Conservation (phyloP, 176 grass and related monocot genomes). For the Elaeis guineensis region DNA sequence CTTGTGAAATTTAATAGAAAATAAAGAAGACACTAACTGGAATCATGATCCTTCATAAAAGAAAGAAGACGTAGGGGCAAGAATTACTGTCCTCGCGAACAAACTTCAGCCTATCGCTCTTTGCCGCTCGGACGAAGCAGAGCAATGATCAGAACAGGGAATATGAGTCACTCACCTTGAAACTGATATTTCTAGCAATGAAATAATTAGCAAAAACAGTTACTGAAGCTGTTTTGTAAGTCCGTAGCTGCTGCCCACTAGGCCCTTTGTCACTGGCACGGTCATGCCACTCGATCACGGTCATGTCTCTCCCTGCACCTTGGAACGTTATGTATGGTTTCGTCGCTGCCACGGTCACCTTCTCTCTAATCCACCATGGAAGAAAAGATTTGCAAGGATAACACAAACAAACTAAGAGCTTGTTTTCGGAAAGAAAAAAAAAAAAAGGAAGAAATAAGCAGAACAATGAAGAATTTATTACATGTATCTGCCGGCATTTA, state of each 20-base stretch:
- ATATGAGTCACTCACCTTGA: slow-evolving; percentile 63
- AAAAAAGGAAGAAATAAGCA: too few relatives aligned
- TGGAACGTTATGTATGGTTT: slow-evolving; percentile 93
- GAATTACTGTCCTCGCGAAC: too few relatives aligned
- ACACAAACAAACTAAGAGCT: too few relatives aligned
- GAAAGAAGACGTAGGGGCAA: too few relatives aligned
- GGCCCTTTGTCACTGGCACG: slow-evolving; percentile 70
- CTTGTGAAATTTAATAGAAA: too few relatives aligned
- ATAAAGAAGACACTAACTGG: too few relatives aligned
- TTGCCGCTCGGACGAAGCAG: too few relatives aligned
- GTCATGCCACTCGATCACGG: slow-evolving; percentile 95
- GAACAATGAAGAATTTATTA: slow-evolving; percentile 15
- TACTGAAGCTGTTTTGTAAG: slow-evolving; percentile 94
- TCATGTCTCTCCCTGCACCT: slow-evolving; percentile 61
- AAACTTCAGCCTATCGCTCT: too few relatives aligned
- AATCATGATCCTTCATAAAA: too few relatives aligned
- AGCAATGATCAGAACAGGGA: background rate
- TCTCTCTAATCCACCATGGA: slow-evolving; percentile 44
- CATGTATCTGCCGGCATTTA: slow-evolving; percentile 81
- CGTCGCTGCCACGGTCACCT: slow-evolving; percentile 69
- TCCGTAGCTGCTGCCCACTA: slow-evolving; percentile 78
- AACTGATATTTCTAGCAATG: slow-evolving; percentile 97
- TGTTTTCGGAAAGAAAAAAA: too few relatives aligned
- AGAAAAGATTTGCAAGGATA: too few relatives aligned
- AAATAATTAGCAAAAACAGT: slow-evolving; percentile 90